Conservation (phyloP, 139 green algal genomes). For the Picochlorum sp. region DNA sequence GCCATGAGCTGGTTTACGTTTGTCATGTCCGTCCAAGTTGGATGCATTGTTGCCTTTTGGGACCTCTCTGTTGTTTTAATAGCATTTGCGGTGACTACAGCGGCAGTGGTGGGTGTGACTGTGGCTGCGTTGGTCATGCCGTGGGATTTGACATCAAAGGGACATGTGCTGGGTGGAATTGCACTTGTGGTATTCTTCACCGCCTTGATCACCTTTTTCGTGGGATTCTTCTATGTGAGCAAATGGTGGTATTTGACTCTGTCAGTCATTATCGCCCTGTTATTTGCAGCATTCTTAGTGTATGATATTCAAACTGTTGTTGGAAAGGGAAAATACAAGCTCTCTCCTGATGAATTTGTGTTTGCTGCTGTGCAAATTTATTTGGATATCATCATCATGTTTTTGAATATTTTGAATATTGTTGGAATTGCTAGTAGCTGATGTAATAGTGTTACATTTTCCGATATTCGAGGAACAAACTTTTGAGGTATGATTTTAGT, state of each 20-base stretch:
- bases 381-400: constrained; percentile 45
- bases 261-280: constrained; percentile 29
- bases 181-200: constrained; percentile 28
- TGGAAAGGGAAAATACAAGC: constrained; percentile 27
- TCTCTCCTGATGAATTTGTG: constrained; percentile 46
- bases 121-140: constrained; percentile 32
- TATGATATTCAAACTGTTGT: constrained; percentile 47
- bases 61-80: constrained; percentile 31
- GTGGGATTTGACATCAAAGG: constrained; percentile 41
- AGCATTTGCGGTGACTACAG: constrained; percentile 23
- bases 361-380: constrained; percentile 41
- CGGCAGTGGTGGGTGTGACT: constrained; percentile 19
- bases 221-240: constrained; percentile 35
- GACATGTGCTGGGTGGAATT: constrained; percentile 22
- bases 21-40: constrained; percentile 29
- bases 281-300: constrained; percentile 43
- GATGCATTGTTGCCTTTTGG: constrained; percentile 38
- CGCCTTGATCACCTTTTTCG: constrained; percentile 14
- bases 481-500: constrained; percentile 48
- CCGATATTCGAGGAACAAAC: constrained; percentile 23
- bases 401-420: constrained; percentile 20
- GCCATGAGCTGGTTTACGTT: constrained; percentile 39
- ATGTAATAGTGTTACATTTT: not conserved
- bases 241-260: constrained; percentile 32
- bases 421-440: constrained; percentile 15